A percentile compares a stretch with the other conserved stretches of the same genome.
These are phyloP conservation scores for Aspergillus baeticus DNA, from an alignment of 495 filamentous ascomycete species.

Conservation along the genomic window DNA sequence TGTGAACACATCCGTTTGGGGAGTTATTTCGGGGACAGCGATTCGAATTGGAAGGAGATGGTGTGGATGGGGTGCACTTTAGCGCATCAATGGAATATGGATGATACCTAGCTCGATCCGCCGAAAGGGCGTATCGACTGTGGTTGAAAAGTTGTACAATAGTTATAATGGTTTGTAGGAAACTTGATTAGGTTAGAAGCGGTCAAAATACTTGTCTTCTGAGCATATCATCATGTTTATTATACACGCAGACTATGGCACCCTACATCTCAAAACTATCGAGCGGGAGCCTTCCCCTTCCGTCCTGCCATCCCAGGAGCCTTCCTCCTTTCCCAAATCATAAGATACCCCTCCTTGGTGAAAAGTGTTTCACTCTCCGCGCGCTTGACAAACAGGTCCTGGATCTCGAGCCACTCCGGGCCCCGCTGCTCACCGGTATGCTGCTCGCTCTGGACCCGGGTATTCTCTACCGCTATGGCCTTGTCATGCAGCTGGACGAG, in stretches of 20 bases:
- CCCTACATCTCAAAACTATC: neutral
- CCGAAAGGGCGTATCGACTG: too few species aligned
- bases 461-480: slow-evolving; percentile 41
- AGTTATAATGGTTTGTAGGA: too few species aligned
- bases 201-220: neutral
- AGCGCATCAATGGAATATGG: too few species aligned
- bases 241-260: neutral
- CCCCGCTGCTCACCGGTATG: slow-evolving; percentile 35
- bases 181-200: neutral
- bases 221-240: slow-evolving; percentile 12
- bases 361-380: slow-evolving; percentile 84
- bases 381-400: slow-evolving; percentile 90
- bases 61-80: slow-evolving; percentile 48
- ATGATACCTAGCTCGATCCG: too few species aligned
- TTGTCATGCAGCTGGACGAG: slow-evolving; percentile 60
- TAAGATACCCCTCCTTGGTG: slow-evolving; percentile 88
- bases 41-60: slow-evolving; percentile 45
- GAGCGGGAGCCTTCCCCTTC: slow-evolving; percentile 40
- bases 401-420: slow-evolving; percentile 85
- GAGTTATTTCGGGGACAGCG: slow-evolving; percentile 39
- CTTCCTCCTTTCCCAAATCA: slow-evolving; percentile 92
- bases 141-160: too few species aligned
- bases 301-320: slow-evolving; percentile 36
- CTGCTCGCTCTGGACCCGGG: slow-evolving; percentile 29
- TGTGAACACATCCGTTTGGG: slow-evolving; percentile 44